These are phyloP conservation scores for Lentinus tigrinus DNA, from an alignment of 768 basidiomycete species.

Conservation along the genomic window DNA sequence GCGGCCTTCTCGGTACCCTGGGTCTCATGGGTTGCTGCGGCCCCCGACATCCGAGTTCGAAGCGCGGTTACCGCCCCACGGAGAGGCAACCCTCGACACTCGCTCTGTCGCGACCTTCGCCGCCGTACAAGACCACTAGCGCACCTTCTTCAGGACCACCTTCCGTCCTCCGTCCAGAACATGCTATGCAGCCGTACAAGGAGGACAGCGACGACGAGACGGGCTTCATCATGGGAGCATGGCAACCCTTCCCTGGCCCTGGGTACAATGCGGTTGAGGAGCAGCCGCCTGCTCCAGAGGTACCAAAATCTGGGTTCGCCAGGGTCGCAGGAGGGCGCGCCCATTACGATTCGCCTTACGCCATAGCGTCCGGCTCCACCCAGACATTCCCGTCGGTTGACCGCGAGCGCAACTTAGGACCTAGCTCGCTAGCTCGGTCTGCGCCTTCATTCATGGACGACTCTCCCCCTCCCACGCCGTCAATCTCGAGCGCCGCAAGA, in stretches of 20 bases:
- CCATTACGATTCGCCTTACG: slow-evolving; percentile 83
- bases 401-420: slow-evolving; percentile 25
- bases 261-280: slow-evolving; percentile 50
- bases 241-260: slow-evolving; percentile 68
- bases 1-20: slow-evolving; percentile 84
- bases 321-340: slow-evolving; percentile 87
- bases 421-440: slow-evolving; percentile 13
- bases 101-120: slow-evolving; percentile 24
- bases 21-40: slow-evolving; percentile 68
- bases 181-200: slow-evolving; percentile 70
- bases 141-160: slow-evolving; percentile 55
- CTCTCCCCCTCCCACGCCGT: slow-evolving; percentile 51
- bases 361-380: slow-evolving; percentile 62
- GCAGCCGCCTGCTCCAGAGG: slow-evolving; percentile 25
- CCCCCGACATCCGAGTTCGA: slow-evolving; percentile 36
- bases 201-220: slow-evolving; percentile 80
- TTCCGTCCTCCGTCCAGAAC: slow-evolving; percentile 76
- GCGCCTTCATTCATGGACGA: slow-evolving; percentile 32
- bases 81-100: slow-evolving; percentile 22
- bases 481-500: slow-evolving; percentile 42
- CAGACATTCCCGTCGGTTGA: slow-evolving; percentile 68
- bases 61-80: slow-evolving; percentile 14
- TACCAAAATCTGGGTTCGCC: slow-evolving; percentile 66
- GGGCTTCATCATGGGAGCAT: slow-evolving; percentile 93
- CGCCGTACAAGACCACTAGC: slow-evolving; percentile 27